Evolutionary conservation across 495 filamentous ascomycete genomes (phyloP), one percentile per base, ranked within the genome.

Genomic region (Neurospora discreta): DNA sequence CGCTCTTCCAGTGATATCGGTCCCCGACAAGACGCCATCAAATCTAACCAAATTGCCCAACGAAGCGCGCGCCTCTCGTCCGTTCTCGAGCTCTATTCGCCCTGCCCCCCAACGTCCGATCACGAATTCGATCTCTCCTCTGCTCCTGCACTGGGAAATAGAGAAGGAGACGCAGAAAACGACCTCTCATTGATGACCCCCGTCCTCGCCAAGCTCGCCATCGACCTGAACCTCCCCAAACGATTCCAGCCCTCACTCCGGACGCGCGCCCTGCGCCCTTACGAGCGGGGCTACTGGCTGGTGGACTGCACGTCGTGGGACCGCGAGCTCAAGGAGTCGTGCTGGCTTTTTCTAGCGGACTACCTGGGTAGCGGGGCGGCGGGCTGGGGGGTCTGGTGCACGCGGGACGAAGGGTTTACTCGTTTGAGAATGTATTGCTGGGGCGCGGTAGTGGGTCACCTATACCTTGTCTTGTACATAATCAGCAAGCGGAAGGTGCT

Each of bases 211-310:
- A 82, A 86, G 75, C 80, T 92, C 5, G 83, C 84, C 0, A 70
- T 74, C 4, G 85, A 88, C 10, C 84, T 91, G 44, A 80, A 84
- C 7, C 82, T 87, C 5, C 11, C 74, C 0, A 80, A 77, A 5
- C 85, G 84, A 0, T 92, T 85, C 76, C 82, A 74, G n/a, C 90
- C 90, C 3, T 69, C 71, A n/a, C 71, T 73, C 0, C 83, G 88
- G 76, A 77, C 79, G 4, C 86, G 91, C 6, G 74, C 75, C 0
- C 80, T 91, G 0, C 81, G 85, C 10, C 78, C 78, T 0, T 82
- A 88, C 18, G 92, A 94, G 75, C 81, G 91, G 39, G 92, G 92
- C 20, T 86, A 91, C 77, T 94, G 92, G 92, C 76, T 80, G 15
- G 67, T 93, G 2, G 83, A 84, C 26, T 84, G 87, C 70, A 73